Conservation (phyloP, 2,329 filamentous ascomycete species). For the Penicillium verrucosum region DNA sequence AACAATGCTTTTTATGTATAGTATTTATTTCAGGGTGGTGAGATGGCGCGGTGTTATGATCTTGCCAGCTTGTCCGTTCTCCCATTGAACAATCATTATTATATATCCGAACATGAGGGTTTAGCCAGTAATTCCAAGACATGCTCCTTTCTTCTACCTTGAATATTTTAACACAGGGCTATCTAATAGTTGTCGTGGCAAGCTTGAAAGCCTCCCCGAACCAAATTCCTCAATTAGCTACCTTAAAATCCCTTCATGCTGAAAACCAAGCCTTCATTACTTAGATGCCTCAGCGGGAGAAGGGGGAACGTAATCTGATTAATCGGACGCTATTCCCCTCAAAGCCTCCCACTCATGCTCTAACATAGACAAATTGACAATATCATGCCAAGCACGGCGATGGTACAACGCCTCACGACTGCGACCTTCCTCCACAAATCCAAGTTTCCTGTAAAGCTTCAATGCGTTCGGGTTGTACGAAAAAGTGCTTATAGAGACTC, state of each 20-base stretch:
- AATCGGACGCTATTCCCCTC: background rate
- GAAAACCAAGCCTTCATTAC: background rate
- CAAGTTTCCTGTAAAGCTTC: conserved; percentile 12
- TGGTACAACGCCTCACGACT: conserved; percentile 11
- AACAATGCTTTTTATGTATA: conserved; percentile 6
- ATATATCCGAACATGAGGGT: too few species aligned
- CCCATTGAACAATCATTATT: background rate
- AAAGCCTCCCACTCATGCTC: conserved; percentile 7
- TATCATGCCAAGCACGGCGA: conserved; percentile 14
- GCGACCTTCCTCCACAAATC: conserved; percentile 15
- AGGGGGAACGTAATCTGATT: background rate
- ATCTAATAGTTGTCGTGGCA: too few species aligned
- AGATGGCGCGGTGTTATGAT: background rate
- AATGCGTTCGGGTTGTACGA: conserved; percentile 8
- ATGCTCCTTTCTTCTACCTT: too few species aligned
- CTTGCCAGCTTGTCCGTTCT: background rate
- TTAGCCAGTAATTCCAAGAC: too few species aligned
- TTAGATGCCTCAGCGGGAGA: background rate
- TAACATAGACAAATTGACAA: conserved; percentile 4
- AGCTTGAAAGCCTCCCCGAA: too few species aligned
- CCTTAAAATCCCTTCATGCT: background rate
- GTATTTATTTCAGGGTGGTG: background rate
- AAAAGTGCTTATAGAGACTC: conserved; percentile 3
- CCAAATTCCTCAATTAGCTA: background rate
- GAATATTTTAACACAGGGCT: too few species aligned